Conservation (phyloP, 2,329 filamentous ascomycete genomes). For the Sarocladium brachiariae region DNA sequence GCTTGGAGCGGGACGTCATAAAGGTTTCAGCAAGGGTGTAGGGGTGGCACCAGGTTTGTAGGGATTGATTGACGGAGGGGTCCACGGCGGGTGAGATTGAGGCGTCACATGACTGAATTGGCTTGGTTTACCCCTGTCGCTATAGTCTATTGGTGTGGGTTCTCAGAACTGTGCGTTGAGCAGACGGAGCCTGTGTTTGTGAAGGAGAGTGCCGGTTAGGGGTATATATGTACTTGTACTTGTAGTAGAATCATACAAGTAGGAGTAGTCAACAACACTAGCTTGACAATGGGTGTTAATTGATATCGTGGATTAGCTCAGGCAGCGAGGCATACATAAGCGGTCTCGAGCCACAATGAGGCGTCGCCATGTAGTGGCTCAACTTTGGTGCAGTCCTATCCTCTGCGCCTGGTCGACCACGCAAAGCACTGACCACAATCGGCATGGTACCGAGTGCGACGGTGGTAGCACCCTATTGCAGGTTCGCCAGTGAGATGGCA, state of each 20-base stretch:
- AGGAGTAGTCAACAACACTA: no score
- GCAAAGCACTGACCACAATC: background rate
- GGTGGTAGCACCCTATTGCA: no score
- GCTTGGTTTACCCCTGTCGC: background rate
- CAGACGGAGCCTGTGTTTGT: background rate
- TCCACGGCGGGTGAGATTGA: background rate
- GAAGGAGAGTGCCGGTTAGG: background rate
- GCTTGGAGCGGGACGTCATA: background rate
- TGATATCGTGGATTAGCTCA: no score
- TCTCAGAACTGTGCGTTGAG: background rate
- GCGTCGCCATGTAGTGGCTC: background rate
- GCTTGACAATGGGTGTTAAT: no score
- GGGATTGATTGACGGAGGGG: background rate
- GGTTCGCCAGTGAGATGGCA: no score
- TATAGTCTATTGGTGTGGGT: background rate
- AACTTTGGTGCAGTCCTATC: background rate
- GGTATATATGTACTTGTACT: no score
- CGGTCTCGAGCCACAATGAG: background rate
- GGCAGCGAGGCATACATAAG: no score
- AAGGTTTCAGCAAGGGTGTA: slow-evolving; percentile 3
- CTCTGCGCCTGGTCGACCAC: background rate
- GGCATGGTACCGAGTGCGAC: no score
- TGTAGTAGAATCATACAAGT: no score
- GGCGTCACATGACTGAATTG: slow-evolving; percentile 3
- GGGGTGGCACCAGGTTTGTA: background rate